Conservation (phyloP, 495 filamentous ascomycete species). For the Aspergillus baeticus region DNA sequence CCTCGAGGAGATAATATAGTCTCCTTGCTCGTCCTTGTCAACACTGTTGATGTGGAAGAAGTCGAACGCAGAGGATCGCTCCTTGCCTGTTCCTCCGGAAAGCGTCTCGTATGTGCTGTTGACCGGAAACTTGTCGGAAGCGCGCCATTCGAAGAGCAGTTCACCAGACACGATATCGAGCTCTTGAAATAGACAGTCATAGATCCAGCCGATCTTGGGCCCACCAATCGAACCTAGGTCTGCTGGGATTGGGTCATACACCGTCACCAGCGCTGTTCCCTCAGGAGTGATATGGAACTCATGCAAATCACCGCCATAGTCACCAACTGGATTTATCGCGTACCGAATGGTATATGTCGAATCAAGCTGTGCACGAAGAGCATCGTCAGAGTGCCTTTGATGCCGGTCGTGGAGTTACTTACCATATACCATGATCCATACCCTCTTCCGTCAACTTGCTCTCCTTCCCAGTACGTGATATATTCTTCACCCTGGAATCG, state of each 20-base stretch:
- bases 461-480: slow-evolving; percentile 55
- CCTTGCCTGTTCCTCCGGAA: slow-evolving; percentile 7
- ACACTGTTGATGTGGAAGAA: slow-evolving; percentile 58
- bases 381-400: not conserved
- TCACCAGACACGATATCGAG: slow-evolving; percentile 32
- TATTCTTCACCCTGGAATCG: slow-evolving; percentile 44
- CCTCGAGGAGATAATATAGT: slow-evolving; percentile 53
- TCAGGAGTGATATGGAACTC: slow-evolving; percentile 23
- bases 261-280: slow-evolving; percentile 21
- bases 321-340: slow-evolving; percentile 33
- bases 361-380: slow-evolving; percentile 31
- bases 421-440: slow-evolving; percentile 52
- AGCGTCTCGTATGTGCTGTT: slow-evolving; percentile 21
- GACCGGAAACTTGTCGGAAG: slow-evolving; percentile 27
- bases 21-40: slow-evolving; percentile 46
- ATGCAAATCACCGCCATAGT: slow-evolving; percentile 28
- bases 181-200: slow-evolving; percentile 37
- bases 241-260: slow-evolving; percentile 19
- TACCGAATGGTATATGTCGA: slow-evolving; percentile 40
- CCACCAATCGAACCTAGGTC: slow-evolving; percentile 23
- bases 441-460: slow-evolving; percentile 47
- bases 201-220: slow-evolving; percentile 29
- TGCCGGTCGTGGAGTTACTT: slow-evolving; percentile 2
- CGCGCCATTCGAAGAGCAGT: slow-evolving; percentile 39
- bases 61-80: slow-evolving; percentile 34